Evolutionary conservation across 2,329 filamentous ascomycete species (phyloP), one percentile per base, ranked within the genome.

Genomic region (Paramyrothecium sp.): DNA sequence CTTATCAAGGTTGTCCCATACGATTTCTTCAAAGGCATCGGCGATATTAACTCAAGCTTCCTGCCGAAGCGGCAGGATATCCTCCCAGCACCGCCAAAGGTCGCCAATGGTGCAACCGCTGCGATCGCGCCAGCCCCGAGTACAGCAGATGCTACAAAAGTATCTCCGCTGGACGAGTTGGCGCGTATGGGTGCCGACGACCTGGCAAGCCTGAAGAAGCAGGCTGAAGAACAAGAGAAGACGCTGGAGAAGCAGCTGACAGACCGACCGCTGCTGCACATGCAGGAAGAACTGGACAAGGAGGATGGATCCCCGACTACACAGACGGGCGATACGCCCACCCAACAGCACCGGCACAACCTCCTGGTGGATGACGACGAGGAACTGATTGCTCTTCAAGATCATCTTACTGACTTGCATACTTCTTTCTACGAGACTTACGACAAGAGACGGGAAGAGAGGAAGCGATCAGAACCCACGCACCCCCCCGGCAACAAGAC

Each of bases 1-100:
- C 83, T 99, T 38, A 92, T 99, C 76, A 97, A 96, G 71, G 95
- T 99, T 34, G 88, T 88, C 1, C 92, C 94, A 0, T 99, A 97
- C 72, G 94, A 98, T 72, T 99, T 99, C 75, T 99, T 98, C 77
- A 91, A 96, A 57, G 95, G 95, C 17, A 97, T 97, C 61, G 95
- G 95, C 60, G 95, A 99, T 73, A 99, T 99, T 79, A 99, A 99
- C 77, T 96, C 94, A 13, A 97, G 91, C 70, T 99, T 98, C 70
- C 74, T 99, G 54, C 95, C 95, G 0, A 96, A 96, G 73, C 87
- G 83, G 58, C 75, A 83, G 64, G 81, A 88, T 66, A 73, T 84
- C 23, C 60, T 83, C 7, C 73, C 77, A 0, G 64, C 67, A 2
- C 57, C 59, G 11, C 55, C 61, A 21, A 71, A 65, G 56, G 47